These are phyloP conservation scores for Thermochaetoides dissita DNA, from an alignment of 2,329 filamentous ascomycete species.

Conservation along the genomic window DNA sequence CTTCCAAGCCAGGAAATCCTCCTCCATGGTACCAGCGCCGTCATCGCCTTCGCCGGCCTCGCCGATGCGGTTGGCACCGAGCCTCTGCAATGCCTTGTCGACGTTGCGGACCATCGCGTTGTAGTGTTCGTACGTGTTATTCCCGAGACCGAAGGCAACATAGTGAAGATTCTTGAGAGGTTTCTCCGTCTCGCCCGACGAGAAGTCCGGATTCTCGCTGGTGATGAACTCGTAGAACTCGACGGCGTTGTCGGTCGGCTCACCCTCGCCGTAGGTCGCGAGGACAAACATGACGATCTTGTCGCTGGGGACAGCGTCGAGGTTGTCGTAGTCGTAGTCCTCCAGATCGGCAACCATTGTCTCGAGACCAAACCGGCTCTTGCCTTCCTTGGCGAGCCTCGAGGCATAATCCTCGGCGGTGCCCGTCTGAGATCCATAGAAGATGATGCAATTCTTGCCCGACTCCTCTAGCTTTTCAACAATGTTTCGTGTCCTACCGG, in stretches of 20 bases:
- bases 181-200: conserved; percentile 54
- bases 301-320: conserved; percentile 77
- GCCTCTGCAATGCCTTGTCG: conserved; percentile 62
- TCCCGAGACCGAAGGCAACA: conserved; percentile 89
- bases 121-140: conserved; percentile 99
- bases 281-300: conserved; percentile 92
- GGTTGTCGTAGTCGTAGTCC: conserved; percentile 92
- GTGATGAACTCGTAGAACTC: conserved; percentile 97
- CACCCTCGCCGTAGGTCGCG: conserved; percentile 94
- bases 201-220: conserved; percentile 64
- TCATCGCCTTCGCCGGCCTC: conserved; percentile 90
- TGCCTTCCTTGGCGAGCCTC: conserved; percentile 89
- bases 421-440: conserved; percentile 96
- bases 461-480: conserved; percentile 91
- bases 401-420: conserved; percentile 98
- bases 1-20: conserved; percentile 98
- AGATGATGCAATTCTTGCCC: conserved; percentile 93
- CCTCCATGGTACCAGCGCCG: conserved; percentile 97
- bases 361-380: conserved; percentile 87
- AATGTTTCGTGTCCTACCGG: conserved; percentile 80
- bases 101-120: conserved; percentile 96
- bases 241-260: conserved; percentile 96
- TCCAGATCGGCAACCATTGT: conserved; percentile 98
- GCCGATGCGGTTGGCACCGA: conserved; percentile 75
- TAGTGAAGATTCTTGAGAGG: conserved; percentile 77